Conservation (phyloP, 139 green algal species). For the Chlamydomonas sp. region DNA sequence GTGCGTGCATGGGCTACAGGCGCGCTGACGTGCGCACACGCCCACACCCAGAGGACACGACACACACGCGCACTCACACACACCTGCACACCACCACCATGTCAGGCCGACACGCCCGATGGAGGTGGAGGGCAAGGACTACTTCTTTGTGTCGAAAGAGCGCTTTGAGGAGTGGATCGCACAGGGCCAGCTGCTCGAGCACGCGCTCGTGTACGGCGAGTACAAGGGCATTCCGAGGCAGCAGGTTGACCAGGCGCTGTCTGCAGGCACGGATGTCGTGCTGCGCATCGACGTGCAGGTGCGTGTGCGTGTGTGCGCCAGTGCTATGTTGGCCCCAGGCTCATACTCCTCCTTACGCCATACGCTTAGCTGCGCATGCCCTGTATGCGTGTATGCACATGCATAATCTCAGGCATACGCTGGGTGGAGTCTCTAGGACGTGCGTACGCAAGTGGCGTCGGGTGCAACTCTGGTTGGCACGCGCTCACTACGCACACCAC, state of each 20-base stretch:
- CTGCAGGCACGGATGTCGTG: slow-evolving; percentile 74
- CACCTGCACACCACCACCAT: no score
- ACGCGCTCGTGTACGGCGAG: slow-evolving; percentile 93
- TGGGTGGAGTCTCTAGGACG: no score
- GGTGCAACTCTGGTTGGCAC: no score
- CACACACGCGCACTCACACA: no score
- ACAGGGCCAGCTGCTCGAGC: slow-evolving; percentile 76
- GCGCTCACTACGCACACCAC: no score
- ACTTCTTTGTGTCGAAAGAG: slow-evolving; percentile 81
- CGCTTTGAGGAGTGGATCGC: slow-evolving; percentile 85
- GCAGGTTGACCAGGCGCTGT: slow-evolving; percentile 66
- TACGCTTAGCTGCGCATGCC: no score
- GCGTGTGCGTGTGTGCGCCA: slow-evolving; percentile 18
- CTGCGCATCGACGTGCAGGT: slow-evolving; percentile 88
- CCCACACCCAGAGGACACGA: no score
- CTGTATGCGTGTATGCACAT: no score
- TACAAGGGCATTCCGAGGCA: slow-evolving; percentile 89
- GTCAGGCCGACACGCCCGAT: slow-evolving; percentile 55
- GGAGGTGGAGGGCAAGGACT: slow-evolving; percentile 87
- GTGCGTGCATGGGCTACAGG: no score
- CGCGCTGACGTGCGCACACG: not conserved
- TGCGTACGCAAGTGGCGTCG: no score
- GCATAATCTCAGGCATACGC: no score
- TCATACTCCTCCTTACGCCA: no score
- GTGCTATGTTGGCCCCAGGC: not conserved